phyloP scores from a whole-genome alignment of 768 basidiomycete genomes.

The Chalciporus pseudorubinellus region DNA sequence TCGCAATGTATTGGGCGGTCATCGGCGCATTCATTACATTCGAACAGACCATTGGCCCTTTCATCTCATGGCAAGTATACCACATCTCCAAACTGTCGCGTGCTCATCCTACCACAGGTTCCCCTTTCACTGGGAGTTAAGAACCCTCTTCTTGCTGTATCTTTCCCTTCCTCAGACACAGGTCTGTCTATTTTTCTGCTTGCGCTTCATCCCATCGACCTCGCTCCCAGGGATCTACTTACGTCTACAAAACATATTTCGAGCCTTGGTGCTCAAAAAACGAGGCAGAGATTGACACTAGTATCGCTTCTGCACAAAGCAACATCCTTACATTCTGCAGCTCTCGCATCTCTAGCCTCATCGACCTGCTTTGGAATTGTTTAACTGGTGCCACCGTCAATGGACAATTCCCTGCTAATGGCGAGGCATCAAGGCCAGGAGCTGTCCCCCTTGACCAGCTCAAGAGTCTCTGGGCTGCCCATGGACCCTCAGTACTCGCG shows the following conservation, averaged over 20 bases:
- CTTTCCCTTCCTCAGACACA: constrained; percentile 67
- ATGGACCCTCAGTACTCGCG: constrained; percentile 39
- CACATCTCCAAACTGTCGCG: background rate
- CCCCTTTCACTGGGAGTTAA: constrained; percentile 74
- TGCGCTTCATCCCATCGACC: constrained; percentile 2
- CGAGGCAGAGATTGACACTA: constrained; percentile 58
- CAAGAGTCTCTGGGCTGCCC: constrained; percentile 40
- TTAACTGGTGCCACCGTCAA: constrained; percentile 41
- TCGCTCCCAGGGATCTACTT: constrained; percentile 58
- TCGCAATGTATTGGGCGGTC: constrained; percentile 64
- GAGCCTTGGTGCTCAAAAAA: constrained; percentile 60
- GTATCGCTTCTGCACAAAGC: constrained; percentile 52
- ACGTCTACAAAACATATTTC: constrained; percentile 58
- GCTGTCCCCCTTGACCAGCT: constrained; percentile 31
- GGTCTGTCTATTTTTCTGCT: constrained; percentile 35
- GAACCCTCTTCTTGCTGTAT: constrained; percentile 67
- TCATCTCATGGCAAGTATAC: constrained; percentile 58
- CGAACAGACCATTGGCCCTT: constrained; percentile 61
- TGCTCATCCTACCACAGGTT: constrained; percentile 45
- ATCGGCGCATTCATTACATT: constrained; percentile 58
- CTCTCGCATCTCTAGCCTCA: constrained; percentile 45
- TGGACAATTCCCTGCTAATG: constrained; percentile 22
- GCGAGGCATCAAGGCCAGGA: constrained; percentile 20
- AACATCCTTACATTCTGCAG: constrained; percentile 57
- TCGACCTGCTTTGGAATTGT: constrained; percentile 45